Base-by-base conservation (phyloP, 169 alveolate species). In the Eimeria tenella region DNA sequence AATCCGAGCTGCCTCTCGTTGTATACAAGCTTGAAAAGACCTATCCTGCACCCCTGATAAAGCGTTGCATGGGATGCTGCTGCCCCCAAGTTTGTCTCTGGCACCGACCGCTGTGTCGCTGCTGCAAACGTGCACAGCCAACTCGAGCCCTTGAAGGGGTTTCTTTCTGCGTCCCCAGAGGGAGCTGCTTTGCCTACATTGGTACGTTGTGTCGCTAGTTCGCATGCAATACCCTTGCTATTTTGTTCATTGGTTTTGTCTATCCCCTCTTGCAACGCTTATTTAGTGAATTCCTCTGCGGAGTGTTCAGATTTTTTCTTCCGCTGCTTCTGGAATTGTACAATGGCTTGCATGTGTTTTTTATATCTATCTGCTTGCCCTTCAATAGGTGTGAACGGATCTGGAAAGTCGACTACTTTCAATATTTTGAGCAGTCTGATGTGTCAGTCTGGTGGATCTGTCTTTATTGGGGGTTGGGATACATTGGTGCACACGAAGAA, bases 371-470 rank as follows among this genome's bases (percentile, higher is more conserved):
- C 31, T 21, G 49, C 4, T 75, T 50, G 86, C 62, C 17, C 15
- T 23, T 56, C 58, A 31, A 3, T 15, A 84, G 91, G 91, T 17
- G 53, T 84, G 52, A 84, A 84, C 52, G 91, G 91, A 13, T 84
- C 91, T 17, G 91, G 91, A n/a, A 84, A 84, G 91, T 62, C 91
- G n/a, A 84, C 91, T 60, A 84, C 91, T n/a, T 84, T 84, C 79
- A 84, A 84, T 55, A 84, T 84, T 49, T 10, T 84, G 79, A 53
- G 91, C 49, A 84, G 63, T 63, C 53, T 84, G 13, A 62, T 84
- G 91, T n/a, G 79, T n/a, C 91, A 84, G 53, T 62, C 91, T 84
- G 52, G 58, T 8, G 91, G 91, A 7, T 60, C 91, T 62, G 91
- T 84, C 10, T 84, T 60, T 71, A 63, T 84, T 84, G 62, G 79